Conservation (phyloP, 495 filamentous ascomycete genomes). For the Trichoderma reesei region DNA sequence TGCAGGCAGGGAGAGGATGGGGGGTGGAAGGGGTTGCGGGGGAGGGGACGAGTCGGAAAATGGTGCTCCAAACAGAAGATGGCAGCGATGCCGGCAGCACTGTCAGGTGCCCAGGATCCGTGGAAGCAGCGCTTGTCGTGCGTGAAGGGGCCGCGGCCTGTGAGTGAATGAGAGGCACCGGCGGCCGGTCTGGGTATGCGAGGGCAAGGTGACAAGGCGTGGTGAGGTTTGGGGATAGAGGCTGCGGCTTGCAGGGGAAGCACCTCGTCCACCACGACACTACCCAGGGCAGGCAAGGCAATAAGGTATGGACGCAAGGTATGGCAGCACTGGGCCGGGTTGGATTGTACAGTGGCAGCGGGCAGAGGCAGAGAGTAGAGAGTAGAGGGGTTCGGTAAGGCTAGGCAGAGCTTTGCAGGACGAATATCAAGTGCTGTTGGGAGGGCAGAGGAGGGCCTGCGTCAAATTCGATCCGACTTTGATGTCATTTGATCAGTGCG, state of each 20-base stretch:
- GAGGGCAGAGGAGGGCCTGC: no score
- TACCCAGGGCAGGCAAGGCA: background rate
- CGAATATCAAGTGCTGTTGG: no score
- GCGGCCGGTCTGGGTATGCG: background rate
- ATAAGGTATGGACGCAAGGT: background rate
- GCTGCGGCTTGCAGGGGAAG: background rate
- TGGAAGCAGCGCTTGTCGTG: background rate
- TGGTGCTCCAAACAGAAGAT: background rate
- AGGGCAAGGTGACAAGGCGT: background rate
- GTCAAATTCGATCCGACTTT: no score
- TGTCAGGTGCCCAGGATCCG: background rate
- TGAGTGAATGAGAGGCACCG: background rate
- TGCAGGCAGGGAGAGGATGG: slow-evolving; percentile 20
- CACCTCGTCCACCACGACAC: background rate
- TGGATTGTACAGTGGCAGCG: no score
- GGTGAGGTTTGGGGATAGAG: background rate
- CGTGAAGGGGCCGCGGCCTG: background rate
- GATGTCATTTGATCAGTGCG: no score
- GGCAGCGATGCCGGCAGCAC: background rate
- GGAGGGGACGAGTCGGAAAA: no score
- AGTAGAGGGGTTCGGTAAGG: no score
- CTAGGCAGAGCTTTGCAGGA: no score
- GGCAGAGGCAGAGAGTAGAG: no score
- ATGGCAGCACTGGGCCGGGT: background rate
- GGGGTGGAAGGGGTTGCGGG: background rate